Conservation (phyloP, 495 filamentous ascomycete species). For the Barbatosphaeria neglecta region DNA sequence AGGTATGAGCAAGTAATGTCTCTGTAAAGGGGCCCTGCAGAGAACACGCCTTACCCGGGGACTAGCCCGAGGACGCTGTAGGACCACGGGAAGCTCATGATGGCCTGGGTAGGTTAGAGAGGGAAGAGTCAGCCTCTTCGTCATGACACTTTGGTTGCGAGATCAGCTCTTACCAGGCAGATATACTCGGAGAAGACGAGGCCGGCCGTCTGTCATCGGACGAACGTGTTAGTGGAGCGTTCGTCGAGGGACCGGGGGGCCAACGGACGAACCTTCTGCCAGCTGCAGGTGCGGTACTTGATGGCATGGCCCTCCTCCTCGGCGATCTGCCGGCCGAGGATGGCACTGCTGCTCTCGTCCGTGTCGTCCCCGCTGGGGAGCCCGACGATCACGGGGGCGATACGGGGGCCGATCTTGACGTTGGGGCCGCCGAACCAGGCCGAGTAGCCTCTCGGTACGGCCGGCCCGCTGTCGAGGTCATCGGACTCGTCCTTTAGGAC, state of each 20-base stretch:
- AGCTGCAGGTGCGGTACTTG: constrained; percentile 81
- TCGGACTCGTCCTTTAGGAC: background rate
- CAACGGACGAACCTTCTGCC: constrained; percentile 70
- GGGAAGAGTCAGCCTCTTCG: too few relatives aligned
- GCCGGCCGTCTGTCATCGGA: constrained; percentile 53
- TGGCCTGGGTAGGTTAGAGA: constrained; percentile 35
- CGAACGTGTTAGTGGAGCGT: background rate
- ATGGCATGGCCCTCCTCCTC: constrained; percentile 68
- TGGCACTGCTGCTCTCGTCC: constrained; percentile 29
- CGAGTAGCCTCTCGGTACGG: background rate
- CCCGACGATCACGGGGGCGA: constrained; percentile 28
- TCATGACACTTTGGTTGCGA: background rate
- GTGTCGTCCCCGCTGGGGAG: constrained; percentile 24
- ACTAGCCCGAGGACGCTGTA: constrained; percentile 78
- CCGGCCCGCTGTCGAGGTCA: background rate
- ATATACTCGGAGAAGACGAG: constrained; percentile 88
- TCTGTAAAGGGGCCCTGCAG: constrained; percentile 1
- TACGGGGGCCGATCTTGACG: constrained; percentile 27
- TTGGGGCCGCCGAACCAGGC: constrained; percentile 24
- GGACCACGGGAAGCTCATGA: constrained; percentile 89
- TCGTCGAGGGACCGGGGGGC: too few relatives aligned
- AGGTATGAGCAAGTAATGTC: constrained; percentile 1
- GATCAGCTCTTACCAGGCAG: constrained; percentile 42
- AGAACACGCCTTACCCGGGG: constrained; percentile 50
- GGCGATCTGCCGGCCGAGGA: constrained; percentile 63